These are phyloP conservation scores for Wickerhamomyces sp. DNA, from an alignment of 1,139 yeast species.

Conservation along the genomic window DNA sequence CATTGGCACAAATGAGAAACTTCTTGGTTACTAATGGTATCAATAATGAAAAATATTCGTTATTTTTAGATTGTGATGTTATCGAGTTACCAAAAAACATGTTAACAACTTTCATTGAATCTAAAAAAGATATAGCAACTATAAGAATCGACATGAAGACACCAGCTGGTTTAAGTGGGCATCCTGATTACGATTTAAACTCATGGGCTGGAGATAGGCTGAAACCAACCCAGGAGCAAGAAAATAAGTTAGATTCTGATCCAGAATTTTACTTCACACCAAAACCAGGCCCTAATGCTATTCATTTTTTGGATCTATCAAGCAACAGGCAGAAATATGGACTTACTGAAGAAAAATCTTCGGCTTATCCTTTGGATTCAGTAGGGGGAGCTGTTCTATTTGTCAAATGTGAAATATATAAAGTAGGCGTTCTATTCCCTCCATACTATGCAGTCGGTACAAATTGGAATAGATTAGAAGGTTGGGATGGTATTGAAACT, in stretches of 20 bases:
- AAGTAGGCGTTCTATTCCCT: conserved; percentile 44
- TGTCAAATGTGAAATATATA: conserved; percentile 36
- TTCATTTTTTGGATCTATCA: conserved; percentile 33
- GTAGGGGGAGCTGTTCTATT: conserved; percentile 49
- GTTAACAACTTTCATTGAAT: conserved; percentile 31
- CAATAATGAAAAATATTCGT: conserved; percentile 32
- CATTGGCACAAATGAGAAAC: conserved; percentile 29
- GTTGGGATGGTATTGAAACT: conserved; percentile 51
- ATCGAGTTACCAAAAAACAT: conserved; percentile 30
- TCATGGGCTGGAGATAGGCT: conserved; percentile 45
- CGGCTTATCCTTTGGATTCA: conserved; percentile 34
- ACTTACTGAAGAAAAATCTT: conserved; percentile 7
- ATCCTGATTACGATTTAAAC: conserved; percentile 38
- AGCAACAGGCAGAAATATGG: conserved; percentile 16
- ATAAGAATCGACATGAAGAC: conserved; percentile 31
- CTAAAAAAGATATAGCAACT: conserved; percentile 38
- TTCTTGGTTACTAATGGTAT: conserved; percentile 25
- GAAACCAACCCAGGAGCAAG: conserved; percentile 31
- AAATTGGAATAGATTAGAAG: conserved; percentile 41
- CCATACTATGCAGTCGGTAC: conserved; percentile 43
- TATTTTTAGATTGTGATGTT: conserved; percentile 46
- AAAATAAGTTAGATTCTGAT: conserved; percentile 29
- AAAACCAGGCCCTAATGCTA: conserved; percentile 29
- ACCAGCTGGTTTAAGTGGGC: conserved; percentile 6
- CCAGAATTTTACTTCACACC: conserved; percentile 38